Evolutionary conservation across 23 red algal genomes (phyloP).

Genomic region (Gracilaria domingensis): DNA sequence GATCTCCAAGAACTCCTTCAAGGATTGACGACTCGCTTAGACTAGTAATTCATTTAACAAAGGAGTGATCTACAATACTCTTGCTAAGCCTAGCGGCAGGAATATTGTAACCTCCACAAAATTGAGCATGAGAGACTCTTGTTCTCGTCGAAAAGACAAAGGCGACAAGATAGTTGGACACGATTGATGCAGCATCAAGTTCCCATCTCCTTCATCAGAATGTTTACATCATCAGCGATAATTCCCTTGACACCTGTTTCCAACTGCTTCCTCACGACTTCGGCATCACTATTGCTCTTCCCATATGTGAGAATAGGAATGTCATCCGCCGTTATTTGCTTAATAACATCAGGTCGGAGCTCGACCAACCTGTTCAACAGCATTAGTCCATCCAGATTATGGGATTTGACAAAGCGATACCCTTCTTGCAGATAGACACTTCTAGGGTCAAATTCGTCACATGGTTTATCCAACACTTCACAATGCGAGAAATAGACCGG

Average conservation of each 20-base stretch:
- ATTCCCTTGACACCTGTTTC: constrained; percentile 80
- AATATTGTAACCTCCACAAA: not conserved
- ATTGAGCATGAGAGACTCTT: not conserved
- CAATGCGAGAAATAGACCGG: constrained; percentile 88
- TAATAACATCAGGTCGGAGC: not conserved
- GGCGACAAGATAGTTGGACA: not conserved
- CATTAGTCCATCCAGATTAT: constrained; percentile 81
- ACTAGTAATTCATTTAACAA: not conserved
- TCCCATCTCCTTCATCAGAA: constrained; percentile 44
- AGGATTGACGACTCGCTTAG: constrained; percentile 3
- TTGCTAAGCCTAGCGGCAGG: not conserved
- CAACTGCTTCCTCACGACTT: constrained; percentile 68
- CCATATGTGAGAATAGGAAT: constrained; percentile 87
- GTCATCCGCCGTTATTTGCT: constrained; percentile 35
- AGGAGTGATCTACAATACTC: too few species aligned
- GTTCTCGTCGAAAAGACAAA: not conserved
- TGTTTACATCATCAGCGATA: constrained; percentile 90
- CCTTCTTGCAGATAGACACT: constrained; percentile 61
- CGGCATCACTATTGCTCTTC: constrained; percentile 51
- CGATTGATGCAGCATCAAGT: not conserved
- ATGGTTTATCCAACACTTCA: constrained; percentile 72
- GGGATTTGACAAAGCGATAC: constrained; percentile 57
- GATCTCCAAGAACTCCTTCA: constrained; percentile 32
- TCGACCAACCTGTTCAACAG: constrained; percentile 79
- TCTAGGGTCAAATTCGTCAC: constrained; percentile 80